Evolutionary conservation across 2,329 filamentous ascomycete species (phyloP).

Genomic region (Penicillium brevicompactum): DNA sequence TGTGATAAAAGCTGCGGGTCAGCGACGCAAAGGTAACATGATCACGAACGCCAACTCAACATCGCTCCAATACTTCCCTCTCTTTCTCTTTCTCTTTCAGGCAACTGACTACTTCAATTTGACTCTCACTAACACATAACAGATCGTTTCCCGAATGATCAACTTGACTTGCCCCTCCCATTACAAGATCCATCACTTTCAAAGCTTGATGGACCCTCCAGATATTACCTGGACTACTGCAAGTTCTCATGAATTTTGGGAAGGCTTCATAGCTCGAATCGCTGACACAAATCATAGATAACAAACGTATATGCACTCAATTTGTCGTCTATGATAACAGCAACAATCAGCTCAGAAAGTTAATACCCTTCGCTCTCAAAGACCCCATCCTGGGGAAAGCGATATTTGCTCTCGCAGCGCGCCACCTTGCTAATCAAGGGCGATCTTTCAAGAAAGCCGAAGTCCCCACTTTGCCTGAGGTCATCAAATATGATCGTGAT

Average conservation of each 20-base stretch:
- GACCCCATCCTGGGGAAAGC: background rate
- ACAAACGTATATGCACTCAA: constrained; percentile 36
- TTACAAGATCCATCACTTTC: constrained; percentile 18
- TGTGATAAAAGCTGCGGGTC: background rate
- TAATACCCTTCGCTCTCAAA: constrained; percentile 1
- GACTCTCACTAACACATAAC: background rate
- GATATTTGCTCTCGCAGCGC: background rate
- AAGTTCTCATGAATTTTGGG: constrained; percentile 1
- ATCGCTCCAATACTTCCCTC: background rate
- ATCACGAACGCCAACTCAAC: background rate
- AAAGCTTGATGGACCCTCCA: constrained; percentile 9
- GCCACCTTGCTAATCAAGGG: background rate
- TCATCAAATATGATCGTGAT: constrained; percentile 14
- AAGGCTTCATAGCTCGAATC: background rate
- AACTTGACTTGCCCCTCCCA: constrained; percentile 5
- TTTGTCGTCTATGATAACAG: constrained; percentile 21
- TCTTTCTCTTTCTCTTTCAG: background rate
- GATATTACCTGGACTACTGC: constrained; percentile 40
- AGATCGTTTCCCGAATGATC: background rate
- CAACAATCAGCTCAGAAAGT: constrained; percentile 5
- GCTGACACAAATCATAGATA: constrained; percentile 24
- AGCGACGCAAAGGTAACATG: background rate
- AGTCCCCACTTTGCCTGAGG: background rate
- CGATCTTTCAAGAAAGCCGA: background rate
- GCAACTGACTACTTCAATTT: background rate